Evolutionary conservation across 371 early-diverging fungal genomes (phyloP).

Genomic region (Actinomortierella wolfii): DNA sequence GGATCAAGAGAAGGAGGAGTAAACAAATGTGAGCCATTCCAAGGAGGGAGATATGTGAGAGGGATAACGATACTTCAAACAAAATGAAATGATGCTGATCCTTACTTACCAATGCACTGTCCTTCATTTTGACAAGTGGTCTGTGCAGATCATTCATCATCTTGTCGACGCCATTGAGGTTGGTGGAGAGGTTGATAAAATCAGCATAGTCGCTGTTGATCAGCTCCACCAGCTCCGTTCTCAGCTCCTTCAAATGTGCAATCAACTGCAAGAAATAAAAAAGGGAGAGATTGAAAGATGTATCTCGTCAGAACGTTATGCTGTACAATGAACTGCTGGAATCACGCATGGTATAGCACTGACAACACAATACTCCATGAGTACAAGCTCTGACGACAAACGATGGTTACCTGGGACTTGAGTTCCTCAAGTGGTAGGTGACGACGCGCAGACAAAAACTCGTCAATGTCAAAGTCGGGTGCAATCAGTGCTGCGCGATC

Average conservation of each 20-base stretch:
- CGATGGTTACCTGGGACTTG: constrained; percentile 56
- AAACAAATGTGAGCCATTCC: constrained; percentile 1
- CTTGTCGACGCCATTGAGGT: constrained; percentile 77
- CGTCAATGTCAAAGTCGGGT: constrained; percentile 60
- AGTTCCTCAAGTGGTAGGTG: constrained; percentile 71
- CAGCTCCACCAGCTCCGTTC: constrained; percentile 78
- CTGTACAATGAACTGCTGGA: too few relatives aligned
- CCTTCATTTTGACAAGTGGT: constrained; percentile 64
- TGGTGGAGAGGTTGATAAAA: constrained; percentile 80
- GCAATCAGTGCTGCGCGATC: constrained; percentile 59
- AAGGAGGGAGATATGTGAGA: background rate
- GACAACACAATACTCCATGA: background rate
- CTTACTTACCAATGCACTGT: constrained; percentile 61
- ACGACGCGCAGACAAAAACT: constrained; percentile 66
- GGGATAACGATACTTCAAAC: background rate
- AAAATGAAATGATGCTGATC: background rate
- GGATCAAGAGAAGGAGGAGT: background rate
- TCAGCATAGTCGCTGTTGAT: constrained; percentile 84
- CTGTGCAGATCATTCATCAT: constrained; percentile 64
- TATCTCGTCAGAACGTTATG: background rate
- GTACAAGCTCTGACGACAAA: too few relatives aligned
- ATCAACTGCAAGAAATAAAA: constrained; percentile 46
- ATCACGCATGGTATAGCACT: background rate
- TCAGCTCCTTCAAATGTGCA: constrained; percentile 61
- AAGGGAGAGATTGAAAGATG: background rate